Conservation (phyloP, 352 stramenopile genomes). For the Elongisporangium anandrum region DNA sequence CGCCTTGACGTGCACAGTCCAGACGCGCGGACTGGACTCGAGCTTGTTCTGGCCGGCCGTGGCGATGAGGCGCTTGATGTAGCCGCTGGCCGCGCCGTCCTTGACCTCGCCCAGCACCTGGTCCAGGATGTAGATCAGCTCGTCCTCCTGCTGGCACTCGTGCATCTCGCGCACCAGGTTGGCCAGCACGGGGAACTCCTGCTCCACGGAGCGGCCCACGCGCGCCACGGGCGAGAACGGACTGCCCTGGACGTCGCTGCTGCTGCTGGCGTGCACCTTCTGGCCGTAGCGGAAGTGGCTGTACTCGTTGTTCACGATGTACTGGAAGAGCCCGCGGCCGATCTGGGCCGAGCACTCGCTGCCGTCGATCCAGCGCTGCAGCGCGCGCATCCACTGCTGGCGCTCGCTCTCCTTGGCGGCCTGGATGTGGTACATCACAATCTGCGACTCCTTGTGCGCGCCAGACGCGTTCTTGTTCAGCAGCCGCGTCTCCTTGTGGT, state of each 20-base stretch:
- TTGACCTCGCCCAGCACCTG: slow-evolving; percentile 75
- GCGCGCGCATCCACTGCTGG: slow-evolving; percentile 61
- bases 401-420: slow-evolving; percentile 54
- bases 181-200: slow-evolving; percentile 68
- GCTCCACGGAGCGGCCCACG: slow-evolving; percentile 53
- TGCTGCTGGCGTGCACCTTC: slow-evolving; percentile 29
- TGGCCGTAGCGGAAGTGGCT: slow-evolving; percentile 56
- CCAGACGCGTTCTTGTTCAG: slow-evolving; percentile 8
- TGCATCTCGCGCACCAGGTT: slow-evolving; percentile 76
- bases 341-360: slow-evolving; percentile 40
- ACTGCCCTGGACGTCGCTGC: slow-evolving; percentile 1
- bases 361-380: slow-evolving; percentile 72
- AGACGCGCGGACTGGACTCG: slow-evolving; percentile 43
- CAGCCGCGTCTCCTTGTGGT: slow-evolving; percentile 60
- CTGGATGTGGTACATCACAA: slow-evolving; percentile 72
- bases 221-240: slow-evolving; percentile 39
- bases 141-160: slow-evolving; percentile 63
- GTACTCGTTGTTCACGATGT: slow-evolving; percentile 77
- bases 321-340: slow-evolving; percentile 57
- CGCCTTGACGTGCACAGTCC: slow-evolving; percentile 66
- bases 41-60: slow-evolving; percentile 73
- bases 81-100: slow-evolving; percentile 48
- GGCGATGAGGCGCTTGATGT: slow-evolving; percentile 75
- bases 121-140: slow-evolving; percentile 84
- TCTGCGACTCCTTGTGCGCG: slow-evolving; percentile 27